Percentiles rank a stretch among this genome's conserved stretches.
phyloP scores from a whole-genome alignment of 352 stramenopile species.

The Aphanomyces euteiches region DNA sequence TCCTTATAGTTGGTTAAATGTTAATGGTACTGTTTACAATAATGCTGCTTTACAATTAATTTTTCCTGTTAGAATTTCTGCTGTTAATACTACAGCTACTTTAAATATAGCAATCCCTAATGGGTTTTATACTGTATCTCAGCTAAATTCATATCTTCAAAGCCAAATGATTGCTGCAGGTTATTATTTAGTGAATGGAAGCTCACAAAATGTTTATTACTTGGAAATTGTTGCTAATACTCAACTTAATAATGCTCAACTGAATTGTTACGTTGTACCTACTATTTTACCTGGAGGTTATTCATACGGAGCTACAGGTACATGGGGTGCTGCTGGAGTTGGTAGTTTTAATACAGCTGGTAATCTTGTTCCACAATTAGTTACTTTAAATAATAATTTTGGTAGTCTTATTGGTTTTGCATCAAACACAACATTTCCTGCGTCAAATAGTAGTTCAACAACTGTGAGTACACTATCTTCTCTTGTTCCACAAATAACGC shows the following conservation, averaged over 20 bases:
- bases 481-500: neutral
- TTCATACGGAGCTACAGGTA: neutral
- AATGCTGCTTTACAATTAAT: slow-evolving; percentile 6
- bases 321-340: neutral
- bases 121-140: slow-evolving; percentile 3
- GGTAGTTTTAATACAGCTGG: slow-evolving; percentile 1
- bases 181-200: slow-evolving; percentile 1
- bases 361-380: neutral
- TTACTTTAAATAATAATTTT: slow-evolving; percentile 13
- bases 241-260: slow-evolving; percentile 7
- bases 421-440: neutral
- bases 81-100: neutral
- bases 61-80: neutral
- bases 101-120: neutral
- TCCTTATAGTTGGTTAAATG: slow-evolving; percentile 9
- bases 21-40: slow-evolving; percentile 10
- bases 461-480: neutral
- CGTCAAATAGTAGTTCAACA: neutral
- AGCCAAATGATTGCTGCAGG: neutral
- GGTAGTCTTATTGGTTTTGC: slow-evolving; percentile 8
- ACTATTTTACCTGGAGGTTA: neutral
- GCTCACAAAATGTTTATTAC: neutral
- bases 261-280: neutral
- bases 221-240: slow-evolving; percentile 8
- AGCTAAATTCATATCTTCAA: slow-evolving; percentile 7